phyloP scores from a whole-genome alignment of 2,329 filamentous ascomycete species.

The Lecanicillium sp. region DNA sequence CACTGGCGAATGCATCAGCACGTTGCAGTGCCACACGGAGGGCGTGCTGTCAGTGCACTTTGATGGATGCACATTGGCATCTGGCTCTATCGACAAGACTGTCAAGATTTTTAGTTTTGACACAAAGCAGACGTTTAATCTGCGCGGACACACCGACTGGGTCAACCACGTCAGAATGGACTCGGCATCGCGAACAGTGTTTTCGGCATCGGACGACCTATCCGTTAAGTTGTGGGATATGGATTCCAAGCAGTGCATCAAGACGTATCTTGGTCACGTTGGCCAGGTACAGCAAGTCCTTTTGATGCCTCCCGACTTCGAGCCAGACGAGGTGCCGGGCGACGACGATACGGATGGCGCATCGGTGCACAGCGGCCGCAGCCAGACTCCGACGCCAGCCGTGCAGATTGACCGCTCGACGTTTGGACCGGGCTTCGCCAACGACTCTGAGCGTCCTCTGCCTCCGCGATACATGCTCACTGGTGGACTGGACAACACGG shows the following conservation, averaged over 20 bases:
- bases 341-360: slow-evolving; percentile 44
- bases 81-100: slow-evolving; percentile 80
- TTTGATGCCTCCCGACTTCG: slow-evolving; percentile 76
- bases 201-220: slow-evolving; percentile 90
- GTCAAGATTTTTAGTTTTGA: slow-evolving; percentile 92
- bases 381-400: slow-evolving; percentile 28
- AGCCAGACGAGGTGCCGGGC: slow-evolving; percentile 61
- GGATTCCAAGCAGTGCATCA: slow-evolving; percentile 71
- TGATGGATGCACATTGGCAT: slow-evolving; percentile 74
- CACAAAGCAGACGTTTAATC: slow-evolving; percentile 68
- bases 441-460: slow-evolving; percentile 53
- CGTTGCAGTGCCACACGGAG: slow-evolving; percentile 67
- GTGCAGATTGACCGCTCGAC: slow-evolving; percentile 38
- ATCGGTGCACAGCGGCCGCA: slow-evolving; percentile 40
- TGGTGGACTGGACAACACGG: slow-evolving; percentile 81
- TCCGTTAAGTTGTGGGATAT: slow-evolving; percentile 90
- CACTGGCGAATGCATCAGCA: slow-evolving; percentile 78
- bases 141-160: slow-evolving; percentile 86
- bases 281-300: slow-evolving; percentile 92
- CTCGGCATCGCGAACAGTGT: slow-evolving; percentile 69
- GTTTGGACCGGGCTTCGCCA: slow-evolving; percentile 55
- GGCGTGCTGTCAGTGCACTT: slow-evolving; percentile 87
- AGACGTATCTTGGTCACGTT: slow-evolving; percentile 77
- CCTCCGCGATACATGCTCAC: slow-evolving; percentile 91
- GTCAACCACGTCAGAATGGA: slow-evolving; percentile 95